phyloP scores from a whole-genome alignment of 768 basidiomycete genomes.

The Lentinus brumalis region DNA sequence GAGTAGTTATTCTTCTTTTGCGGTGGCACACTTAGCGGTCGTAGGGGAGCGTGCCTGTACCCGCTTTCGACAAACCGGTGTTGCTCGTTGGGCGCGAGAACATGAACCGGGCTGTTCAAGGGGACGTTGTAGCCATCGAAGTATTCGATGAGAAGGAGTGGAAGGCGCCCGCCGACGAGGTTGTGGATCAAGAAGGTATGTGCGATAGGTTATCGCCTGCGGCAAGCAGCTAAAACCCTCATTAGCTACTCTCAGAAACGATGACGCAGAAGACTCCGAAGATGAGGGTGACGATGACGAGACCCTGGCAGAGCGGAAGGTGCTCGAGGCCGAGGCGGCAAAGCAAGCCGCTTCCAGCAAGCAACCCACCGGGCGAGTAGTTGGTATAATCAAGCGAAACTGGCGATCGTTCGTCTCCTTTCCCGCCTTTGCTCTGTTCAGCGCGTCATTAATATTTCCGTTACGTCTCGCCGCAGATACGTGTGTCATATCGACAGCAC shows the following conservation, averaged over 20 bases:
- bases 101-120: slow-evolving; percentile 94
- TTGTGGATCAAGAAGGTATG: slow-evolving; percentile 90
- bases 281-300: slow-evolving; percentile 49
- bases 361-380: slow-evolving; percentile 90
- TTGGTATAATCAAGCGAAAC: slow-evolving; percentile 92
- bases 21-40: not conserved
- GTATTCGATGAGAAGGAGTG: slow-evolving; percentile 86
- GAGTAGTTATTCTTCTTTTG: not conserved
- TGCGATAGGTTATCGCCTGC: slow-evolving; percentile 8
- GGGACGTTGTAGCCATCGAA: slow-evolving; percentile 91
- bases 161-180: slow-evolving; percentile 90
- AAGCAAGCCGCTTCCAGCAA: slow-evolving; percentile 49
- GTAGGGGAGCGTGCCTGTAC: slow-evolving; percentile 80
- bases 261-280: slow-evolving; percentile 79
- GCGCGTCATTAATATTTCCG: slow-evolving; percentile 1
- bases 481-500: slow-evolving; percentile 95
- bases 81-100: slow-evolving; percentile 86
- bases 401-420: slow-evolving; percentile 82
- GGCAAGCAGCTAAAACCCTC: slow-evolving; percentile 1
- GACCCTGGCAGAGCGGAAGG: slow-evolving; percentile 33
- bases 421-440: not conserved
- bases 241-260: slow-evolving; percentile 79
- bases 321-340: slow-evolving; percentile 25
- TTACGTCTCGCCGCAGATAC: slow-evolving; percentile 49
- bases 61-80: slow-evolving; percentile 73